Evolutionary conservation across 345 rosid species (phyloP), one percentile per base, ranked within the genome.

Genomic region (Eucalyptus dawsonii): DNA sequence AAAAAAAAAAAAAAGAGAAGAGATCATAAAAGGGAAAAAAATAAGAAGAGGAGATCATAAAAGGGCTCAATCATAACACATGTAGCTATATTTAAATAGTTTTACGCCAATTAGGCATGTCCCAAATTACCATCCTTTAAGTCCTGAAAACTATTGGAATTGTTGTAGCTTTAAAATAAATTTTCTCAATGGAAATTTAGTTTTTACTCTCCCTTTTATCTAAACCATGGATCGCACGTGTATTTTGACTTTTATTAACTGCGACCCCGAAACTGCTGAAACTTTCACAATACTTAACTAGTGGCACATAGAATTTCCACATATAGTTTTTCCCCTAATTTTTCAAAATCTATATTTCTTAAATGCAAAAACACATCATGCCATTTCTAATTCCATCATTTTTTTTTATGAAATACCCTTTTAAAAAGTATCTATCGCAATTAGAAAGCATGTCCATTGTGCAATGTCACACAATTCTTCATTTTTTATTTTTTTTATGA

Each of bases 221-320:
- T 60, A 60, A 60, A 60, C 25, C 67, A 60, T 25, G 67, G n/a
- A 60, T 60, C 1, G 4, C 67, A 60, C 2, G 0, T 13, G 14
- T 27, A 60, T 27, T 60, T 60, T 60, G 67, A 60, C 67, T 25
- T 60, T 27, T 60, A 27, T 60, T 60, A 60, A 60, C 67, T 60
- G 0, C 0, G 7, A 50, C 17, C 14, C 1, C 1, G 1, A 58
- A 58, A 58, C 3, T 24, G 3, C 65, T 58, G 14, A 58, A 24
- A 56, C 29, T 51, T 51, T 56, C 29, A 56, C 13, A 56, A 58
- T 58, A 25, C 29, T 24, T 58, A 58, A 58, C 0, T 24, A 2
- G 24, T 58, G 14, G 29, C 29, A 58, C 29, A 5, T 58, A 10
- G 29, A 58, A 9, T 58, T 58, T 24, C 24, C 65, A 58, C 65